Evolutionary conservation across 805 yeast genomes (phyloP).

Genomic region (Ogataea pignaliae): DNA sequence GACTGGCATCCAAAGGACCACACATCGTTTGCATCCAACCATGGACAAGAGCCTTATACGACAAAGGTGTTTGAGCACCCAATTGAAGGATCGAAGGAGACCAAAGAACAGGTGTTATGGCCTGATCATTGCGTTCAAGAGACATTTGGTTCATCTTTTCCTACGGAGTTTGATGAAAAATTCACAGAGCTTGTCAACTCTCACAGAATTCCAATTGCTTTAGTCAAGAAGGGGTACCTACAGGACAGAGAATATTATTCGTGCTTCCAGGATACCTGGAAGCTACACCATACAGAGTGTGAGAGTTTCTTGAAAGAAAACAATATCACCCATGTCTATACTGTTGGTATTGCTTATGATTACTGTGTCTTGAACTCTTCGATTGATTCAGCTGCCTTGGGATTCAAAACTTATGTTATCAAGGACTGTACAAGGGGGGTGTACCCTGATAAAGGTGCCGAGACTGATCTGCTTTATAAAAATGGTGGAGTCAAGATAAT

Average conservation of each 20-base stretch:
- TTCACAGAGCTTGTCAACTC: constrained; percentile 24
- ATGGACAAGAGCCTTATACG: constrained; percentile 48
- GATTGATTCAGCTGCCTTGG: constrained; percentile 55
- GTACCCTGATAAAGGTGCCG: constrained; percentile 34
- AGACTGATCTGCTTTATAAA: constrained; percentile 30
- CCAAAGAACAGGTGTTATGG: constrained; percentile 59
- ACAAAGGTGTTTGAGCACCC: constrained; percentile 50
- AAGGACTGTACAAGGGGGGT: constrained; percentile 55
- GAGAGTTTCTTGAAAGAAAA: constrained; percentile 40
- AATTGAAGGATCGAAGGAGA: constrained; percentile 24
- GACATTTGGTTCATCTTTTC: constrained; percentile 62
- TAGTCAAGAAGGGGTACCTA: constrained; percentile 68
- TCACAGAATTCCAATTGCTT: constrained; percentile 32
- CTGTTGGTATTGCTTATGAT: constrained; percentile 85
- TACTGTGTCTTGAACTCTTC: constrained; percentile 82
- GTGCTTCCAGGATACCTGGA: constrained; percentile 80
- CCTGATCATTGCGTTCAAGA: constrained; percentile 87
- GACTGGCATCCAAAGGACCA: constrained; percentile 89
- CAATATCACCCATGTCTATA: constrained; percentile 54
- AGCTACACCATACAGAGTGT: constrained; percentile 63
- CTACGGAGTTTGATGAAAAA: constrained; percentile 39
- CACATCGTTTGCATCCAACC: constrained; percentile 75
- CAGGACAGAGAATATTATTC: constrained; percentile 81
- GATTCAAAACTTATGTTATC: constrained; percentile 62
- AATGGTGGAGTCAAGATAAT: constrained; percentile 31